Base-by-base conservation (phyloP, 768 basidiomycete species). In the Collybiopsis luxurians region DNA sequence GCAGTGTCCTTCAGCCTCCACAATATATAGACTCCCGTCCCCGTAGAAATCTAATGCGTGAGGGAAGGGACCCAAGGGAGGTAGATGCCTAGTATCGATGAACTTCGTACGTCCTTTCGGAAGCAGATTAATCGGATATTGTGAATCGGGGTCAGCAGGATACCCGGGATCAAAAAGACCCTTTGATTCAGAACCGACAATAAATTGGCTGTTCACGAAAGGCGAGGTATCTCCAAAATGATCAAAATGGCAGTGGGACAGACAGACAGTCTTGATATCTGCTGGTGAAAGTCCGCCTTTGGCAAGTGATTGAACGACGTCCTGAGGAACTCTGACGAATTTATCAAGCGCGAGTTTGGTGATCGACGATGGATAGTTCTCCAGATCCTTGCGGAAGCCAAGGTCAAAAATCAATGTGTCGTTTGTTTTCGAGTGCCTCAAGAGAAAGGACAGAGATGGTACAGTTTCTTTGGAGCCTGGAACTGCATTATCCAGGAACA, bases 1-100 rank as follows among this genome's bases (percentile, higher is more conserved):
- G 28, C 83, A 63, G 63, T 86, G 84, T 0, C 85, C 84, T 1
- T 83, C 75, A 1, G 83, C 76, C 60, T 86, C 79, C 57, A 86
- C 63, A 59, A 86, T 73, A 61, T 81, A 85, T 34, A 84, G 63
- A 60, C 79, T 81, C 6, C 84, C 84, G 59, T 87, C 84, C 19
- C 75, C 75, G 60, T 78, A 84, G 61, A 75, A 78, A 67, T 55
- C 53, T 24, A 45, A 30, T 23, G 43, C 53, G n/a, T 43, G 53
- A 34, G 53, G 53, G 13, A 39, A 45, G 11, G 66, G 79, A 0
- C 80, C 82, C 40, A 84, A 64, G 27, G 79, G 68, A 28, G 63
- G 64, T 67, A 75, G 72, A 1, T 71, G 73, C 4, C 61, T 56
- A 31, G 64, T 7, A 9, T 50, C 58, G n/a, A 81, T 59, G 61